Evolutionary conservation across 805 yeast species (phyloP).

Genomic region (Candida schatavii): DNA sequence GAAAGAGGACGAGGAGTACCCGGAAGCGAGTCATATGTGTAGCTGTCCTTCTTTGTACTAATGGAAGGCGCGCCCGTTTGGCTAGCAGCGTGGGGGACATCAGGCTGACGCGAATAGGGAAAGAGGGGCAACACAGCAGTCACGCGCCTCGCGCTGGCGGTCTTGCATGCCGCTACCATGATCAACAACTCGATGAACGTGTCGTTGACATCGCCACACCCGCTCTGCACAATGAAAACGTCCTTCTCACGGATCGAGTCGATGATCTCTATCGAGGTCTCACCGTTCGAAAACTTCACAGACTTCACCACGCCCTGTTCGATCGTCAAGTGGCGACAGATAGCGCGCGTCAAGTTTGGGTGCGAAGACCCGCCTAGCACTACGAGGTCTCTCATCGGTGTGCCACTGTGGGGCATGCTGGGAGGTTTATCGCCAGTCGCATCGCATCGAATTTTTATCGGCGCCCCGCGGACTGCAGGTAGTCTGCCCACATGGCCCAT

Average conservation of each 20-base stretch:
- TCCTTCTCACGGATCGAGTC: constrained; percentile 96
- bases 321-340: constrained; percentile 75
- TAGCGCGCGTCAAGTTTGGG: constrained; percentile 68
- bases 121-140: constrained; percentile 91
- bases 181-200: constrained; percentile 78
- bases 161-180: constrained; percentile 87
- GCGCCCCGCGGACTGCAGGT: no score
- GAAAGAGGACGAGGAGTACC: constrained; percentile 46
- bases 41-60: constrained; percentile 31
- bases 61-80: constrained; percentile 68
- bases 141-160: constrained; percentile 84
- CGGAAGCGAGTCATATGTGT: constrained; percentile 52
- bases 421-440: no score
- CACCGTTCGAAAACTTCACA: constrained; percentile 81
- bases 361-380: constrained; percentile 91
- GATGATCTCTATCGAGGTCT: constrained; percentile 78
- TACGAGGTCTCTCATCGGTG: constrained; percentile 74
- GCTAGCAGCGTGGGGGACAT: constrained; percentile 68
- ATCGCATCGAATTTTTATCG: no score
- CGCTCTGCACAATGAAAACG: constrained; percentile 85
- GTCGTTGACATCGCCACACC: constrained; percentile 87
- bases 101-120: constrained; percentile 96
- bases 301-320: constrained; percentile 64
- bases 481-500: no score
- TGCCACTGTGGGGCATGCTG: not conserved